Evolutionary conservation across 176 grass and related monocot species (phyloP).

Genomic region (Eleusine indica): DNA sequence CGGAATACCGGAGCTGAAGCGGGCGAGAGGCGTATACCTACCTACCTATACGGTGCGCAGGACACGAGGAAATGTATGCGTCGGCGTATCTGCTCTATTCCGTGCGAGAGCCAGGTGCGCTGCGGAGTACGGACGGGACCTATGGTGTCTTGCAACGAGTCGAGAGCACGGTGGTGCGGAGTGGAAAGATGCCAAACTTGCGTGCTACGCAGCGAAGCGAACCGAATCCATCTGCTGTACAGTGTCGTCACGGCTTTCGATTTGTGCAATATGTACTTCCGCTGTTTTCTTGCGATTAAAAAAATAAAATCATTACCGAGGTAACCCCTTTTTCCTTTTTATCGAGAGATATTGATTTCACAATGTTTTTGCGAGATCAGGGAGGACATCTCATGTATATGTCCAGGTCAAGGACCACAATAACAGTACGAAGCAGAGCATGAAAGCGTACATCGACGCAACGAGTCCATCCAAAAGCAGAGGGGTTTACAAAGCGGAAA

Average conservation of each 20-base stretch:
- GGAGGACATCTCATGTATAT: background rate
- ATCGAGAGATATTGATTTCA: background rate
- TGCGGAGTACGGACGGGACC: background rate
- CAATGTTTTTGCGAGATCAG: background rate
- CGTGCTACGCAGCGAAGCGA: background rate
- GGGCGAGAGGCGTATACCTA: background rate
- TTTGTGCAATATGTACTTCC: background rate
- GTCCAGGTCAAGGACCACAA: background rate
- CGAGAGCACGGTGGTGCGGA: background rate
- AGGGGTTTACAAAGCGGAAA: background rate
- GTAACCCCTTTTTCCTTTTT: background rate
- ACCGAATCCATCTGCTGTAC: background rate
- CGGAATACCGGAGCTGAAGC: slow-evolving; percentile 30
- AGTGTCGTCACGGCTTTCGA: background rate
- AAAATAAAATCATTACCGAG: too few relatives aligned
- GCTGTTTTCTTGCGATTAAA: background rate
- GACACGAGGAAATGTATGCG: background rate
- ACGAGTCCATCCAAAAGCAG: background rate
- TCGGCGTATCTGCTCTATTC: background rate
- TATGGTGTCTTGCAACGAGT: background rate
- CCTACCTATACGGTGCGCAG: background rate
- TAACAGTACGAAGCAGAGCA: background rate
- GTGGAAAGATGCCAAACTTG: slow-evolving; percentile 30
- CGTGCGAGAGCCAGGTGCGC: background rate
- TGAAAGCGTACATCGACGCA: background rate